Percentiles rank a stretch among this genome's conserved stretches.
phyloP scores from a whole-genome alignment of 495 filamentous ascomycete species.

The Penicillium angulare region DNA sequence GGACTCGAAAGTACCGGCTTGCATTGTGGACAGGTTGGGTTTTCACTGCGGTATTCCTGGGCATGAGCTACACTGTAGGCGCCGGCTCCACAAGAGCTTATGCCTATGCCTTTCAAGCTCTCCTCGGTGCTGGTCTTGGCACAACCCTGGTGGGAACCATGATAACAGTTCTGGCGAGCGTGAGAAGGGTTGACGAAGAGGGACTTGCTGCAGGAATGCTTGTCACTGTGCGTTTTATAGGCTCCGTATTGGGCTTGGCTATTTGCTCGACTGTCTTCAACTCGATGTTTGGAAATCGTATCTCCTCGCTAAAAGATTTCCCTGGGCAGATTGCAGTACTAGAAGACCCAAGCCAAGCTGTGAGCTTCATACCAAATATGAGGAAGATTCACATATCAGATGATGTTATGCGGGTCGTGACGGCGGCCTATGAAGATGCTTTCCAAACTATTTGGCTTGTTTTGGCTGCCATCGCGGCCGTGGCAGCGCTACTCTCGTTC shows the following conservation, averaged over 20 bases:
- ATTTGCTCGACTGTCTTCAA: slow-evolving; percentile 11
- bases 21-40: slow-evolving; percentile 39
- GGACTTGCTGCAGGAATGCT: slow-evolving; percentile 36
- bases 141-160: slow-evolving; percentile 3
- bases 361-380: slow-evolving; percentile 6
- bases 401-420: not conserved
- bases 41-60: slow-evolving; percentile 36
- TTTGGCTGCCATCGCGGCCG: too few species aligned
- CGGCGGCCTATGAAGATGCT: not conserved
- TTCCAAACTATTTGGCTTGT: slow-evolving; percentile 1
- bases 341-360: slow-evolving; percentile 36
- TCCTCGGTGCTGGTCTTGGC: slow-evolving; percentile 23
- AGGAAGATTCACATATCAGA: not conserved
- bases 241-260: slow-evolving; percentile 37
- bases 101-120: not conserved
- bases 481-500: too few species aligned
- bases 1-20: slow-evolving; percentile 43
- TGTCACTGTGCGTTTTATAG: slow-evolving; percentile 37
- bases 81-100: slow-evolving; percentile 1
- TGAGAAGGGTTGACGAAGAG: slow-evolving; percentile 27
- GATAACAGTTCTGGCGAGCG: slow-evolving; percentile 2
- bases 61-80: slow-evolving; percentile 36
- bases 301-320: slow-evolving; percentile 15
- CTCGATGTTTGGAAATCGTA: not conserved
- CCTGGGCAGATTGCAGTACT: slow-evolving; percentile 37